Percentiles rank a stretch among this genome's conserved stretches.
Conservation (phyloP, 164 flowering plant genomes). For the Umbilicus rupestris region DNA sequence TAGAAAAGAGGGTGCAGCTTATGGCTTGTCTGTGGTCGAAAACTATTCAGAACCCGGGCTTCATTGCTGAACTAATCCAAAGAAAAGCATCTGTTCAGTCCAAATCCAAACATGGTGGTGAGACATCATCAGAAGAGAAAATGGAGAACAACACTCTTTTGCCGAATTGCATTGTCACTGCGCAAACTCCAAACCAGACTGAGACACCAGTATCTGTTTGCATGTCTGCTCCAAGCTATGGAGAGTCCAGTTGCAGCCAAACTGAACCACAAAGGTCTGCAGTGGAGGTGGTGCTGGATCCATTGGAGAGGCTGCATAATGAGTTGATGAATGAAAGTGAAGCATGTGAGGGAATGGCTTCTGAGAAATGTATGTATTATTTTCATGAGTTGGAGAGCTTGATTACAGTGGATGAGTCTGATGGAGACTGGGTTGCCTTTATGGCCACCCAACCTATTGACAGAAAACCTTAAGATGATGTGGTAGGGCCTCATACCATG, state of each 20-base stretch:
- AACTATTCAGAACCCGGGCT: constrained; percentile 28
- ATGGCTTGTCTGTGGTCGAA: constrained; percentile 37
- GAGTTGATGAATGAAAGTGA: constrained; percentile 19
- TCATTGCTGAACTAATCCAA: constrained; percentile 27
- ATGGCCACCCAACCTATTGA: constrained; percentile 14
- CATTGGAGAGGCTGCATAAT: constrained; percentile 31
- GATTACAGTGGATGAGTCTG: constrained; percentile 13
- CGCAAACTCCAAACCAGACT: constrained; percentile 1
- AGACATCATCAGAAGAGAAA: constrained; percentile 13
- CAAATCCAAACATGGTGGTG: neutral
- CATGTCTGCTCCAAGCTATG: neutral
- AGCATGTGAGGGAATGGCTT: constrained; percentile 9
- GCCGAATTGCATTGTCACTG: neutral
- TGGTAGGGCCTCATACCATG: neutral
- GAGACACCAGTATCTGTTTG: neutral
- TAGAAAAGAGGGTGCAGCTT: constrained; percentile 33
- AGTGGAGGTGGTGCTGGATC: neutral
- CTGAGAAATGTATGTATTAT: constrained; percentile 18
- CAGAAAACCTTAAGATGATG: constrained; percentile 1
- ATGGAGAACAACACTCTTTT: neutral
- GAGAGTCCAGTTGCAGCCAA: neutral
- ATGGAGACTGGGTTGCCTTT: constrained; percentile 20
- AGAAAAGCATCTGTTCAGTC: constrained; percentile 22
- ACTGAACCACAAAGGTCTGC: constrained; percentile 1
- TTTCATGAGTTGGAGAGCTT: constrained; percentile 44